phyloP scores from a whole-genome alignment of 2,329 filamentous ascomycete genomes.

The Paecilomyces fulvus region DNA sequence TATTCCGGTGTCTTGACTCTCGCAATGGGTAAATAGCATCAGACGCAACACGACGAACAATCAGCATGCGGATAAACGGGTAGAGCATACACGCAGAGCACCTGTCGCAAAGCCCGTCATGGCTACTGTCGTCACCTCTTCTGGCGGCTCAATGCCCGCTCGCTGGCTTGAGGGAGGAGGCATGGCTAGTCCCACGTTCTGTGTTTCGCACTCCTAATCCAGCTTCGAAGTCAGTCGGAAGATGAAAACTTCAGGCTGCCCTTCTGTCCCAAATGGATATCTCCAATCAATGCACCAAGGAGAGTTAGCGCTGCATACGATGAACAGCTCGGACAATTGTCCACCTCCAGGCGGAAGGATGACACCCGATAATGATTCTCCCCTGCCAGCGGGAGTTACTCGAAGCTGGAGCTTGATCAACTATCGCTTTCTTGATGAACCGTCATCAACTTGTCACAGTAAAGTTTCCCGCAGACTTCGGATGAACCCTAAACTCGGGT shows the following conservation, averaged over 20 bases:
- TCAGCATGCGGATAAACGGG: not conserved
- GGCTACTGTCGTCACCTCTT: conserved; percentile 33
- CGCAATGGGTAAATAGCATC: not conserved
- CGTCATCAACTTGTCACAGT: not conserved
- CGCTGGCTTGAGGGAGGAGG: conserved; percentile 33
- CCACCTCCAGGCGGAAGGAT: not conserved
- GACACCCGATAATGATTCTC: not conserved
- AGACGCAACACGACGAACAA: not conserved
- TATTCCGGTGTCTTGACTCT: not conserved
- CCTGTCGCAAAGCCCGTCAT: conserved; percentile 36
- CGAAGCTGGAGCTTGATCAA: not conserved
- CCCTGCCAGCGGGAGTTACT: not conserved
- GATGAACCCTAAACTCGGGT: not conserved
- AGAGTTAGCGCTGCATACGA: not conserved
- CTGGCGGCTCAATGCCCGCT: conserved; percentile 33
- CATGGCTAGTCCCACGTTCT: conserved; percentile 17
- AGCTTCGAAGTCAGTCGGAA: not conserved
- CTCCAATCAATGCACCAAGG: not conserved
- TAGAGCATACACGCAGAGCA: conserved; percentile 31
- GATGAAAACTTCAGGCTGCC: not conserved
- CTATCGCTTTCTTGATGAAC: not conserved
- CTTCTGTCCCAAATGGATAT: not conserved
- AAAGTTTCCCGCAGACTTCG: not conserved
- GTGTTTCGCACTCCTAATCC: not conserved
- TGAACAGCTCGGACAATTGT: not conserved